These are phyloP conservation scores for Fusarium robinianum DNA, from an alignment of 2,329 filamentous ascomycete species.

Conservation along the genomic window DNA sequence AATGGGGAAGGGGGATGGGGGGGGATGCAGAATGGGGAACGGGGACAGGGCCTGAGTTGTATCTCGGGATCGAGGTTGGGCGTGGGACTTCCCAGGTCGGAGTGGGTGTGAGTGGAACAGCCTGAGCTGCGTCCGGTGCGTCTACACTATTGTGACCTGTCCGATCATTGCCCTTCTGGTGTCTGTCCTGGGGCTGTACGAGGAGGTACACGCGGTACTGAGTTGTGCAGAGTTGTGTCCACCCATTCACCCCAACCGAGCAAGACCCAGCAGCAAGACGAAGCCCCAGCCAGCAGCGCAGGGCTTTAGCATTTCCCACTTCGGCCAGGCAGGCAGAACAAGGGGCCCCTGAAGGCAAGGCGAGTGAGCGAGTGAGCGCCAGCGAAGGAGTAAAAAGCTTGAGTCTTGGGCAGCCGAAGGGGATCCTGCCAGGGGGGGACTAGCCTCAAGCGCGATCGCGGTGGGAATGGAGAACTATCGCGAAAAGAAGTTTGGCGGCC, in stretches of 20 bases:
- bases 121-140: constrained; percentile 20
- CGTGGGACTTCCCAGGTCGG: constrained; percentile 30
- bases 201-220: constrained; percentile 11
- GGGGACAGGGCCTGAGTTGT: constrained; percentile 37
- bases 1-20: constrained; percentile 20
- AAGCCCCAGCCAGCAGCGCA: too few species aligned
- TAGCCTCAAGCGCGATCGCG: constrained; percentile 33
- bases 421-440: constrained; percentile 26
- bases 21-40: constrained; percentile 32
- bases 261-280: constrained; percentile 17
- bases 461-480: constrained; percentile 37
- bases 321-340: constrained; percentile 18
- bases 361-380: constrained; percentile 17
- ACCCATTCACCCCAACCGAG: neutral
- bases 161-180: constrained; percentile 14
- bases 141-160: constrained; percentile 17
- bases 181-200: too few species aligned
- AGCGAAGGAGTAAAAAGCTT: constrained; percentile 31
- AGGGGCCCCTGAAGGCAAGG: constrained; percentile 23
- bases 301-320: constrained; percentile 31
- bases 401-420: constrained; percentile 24
- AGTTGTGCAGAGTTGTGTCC: constrained; percentile 1
- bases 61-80: constrained; percentile 37
- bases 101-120: constrained; percentile 34
- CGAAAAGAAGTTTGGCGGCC: constrained; percentile 38